These are phyloP conservation scores for Solanum raphanifolium DNA, from an alignment of 257 asterid species.

Conservation along the genomic window DNA sequence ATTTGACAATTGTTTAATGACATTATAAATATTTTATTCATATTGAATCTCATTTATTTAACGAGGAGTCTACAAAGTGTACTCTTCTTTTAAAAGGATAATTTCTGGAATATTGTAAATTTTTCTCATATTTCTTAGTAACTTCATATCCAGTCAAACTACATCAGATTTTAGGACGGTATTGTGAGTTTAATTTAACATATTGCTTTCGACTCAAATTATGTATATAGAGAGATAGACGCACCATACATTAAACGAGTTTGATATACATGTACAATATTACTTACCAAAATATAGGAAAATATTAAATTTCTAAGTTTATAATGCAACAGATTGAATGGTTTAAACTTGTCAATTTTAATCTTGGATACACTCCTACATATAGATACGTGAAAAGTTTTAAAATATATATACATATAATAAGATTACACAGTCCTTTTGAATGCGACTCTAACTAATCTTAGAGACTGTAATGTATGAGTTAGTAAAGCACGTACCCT, in stretches of 20 bases:
- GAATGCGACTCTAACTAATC: neutral
- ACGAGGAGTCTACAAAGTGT: neutral
- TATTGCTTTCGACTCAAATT: neutral
- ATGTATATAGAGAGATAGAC: neutral
- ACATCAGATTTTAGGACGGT: neutral
- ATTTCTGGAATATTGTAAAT: neutral
- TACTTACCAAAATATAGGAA: neutral
- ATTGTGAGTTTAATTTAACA: neutral
- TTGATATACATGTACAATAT: neutral
- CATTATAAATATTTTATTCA: neutral
- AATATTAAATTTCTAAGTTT: neutral
- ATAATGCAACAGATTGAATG: neutral
- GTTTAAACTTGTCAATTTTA: neutral
- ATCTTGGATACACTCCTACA: neutral
- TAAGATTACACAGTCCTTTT: neutral
- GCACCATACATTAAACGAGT: neutral
- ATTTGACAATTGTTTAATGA: neutral
- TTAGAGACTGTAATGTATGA: constrained; percentile 3
- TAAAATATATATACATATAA: neutral
- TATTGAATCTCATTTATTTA: neutral
- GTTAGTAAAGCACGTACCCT: constrained; percentile 99
- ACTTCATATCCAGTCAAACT: neutral
- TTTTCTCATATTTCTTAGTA: neutral
- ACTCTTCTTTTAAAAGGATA: neutral
- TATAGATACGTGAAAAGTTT: neutral